Conservation (phyloP, 306 rosid genomes). For the Boehmeria nivea region DNA sequence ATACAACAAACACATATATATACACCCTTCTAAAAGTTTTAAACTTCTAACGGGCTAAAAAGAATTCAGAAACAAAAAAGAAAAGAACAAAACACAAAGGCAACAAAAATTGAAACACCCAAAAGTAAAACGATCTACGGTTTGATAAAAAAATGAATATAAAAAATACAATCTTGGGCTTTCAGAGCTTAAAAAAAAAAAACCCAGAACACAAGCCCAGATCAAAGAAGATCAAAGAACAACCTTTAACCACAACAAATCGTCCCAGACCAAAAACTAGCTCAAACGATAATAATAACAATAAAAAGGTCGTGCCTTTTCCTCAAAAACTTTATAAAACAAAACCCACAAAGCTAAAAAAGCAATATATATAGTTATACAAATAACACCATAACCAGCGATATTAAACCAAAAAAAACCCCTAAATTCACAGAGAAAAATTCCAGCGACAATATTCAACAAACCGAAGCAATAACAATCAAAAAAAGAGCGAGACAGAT, state of each 20-base stretch:
- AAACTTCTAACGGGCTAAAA: no score
- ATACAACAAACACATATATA: no score
- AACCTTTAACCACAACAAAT: neutral
- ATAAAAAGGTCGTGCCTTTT: neutral
- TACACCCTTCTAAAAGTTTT: no score
- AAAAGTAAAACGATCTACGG: no score
- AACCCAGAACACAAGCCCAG: slow-evolving; percentile 26
- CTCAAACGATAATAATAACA: no score
- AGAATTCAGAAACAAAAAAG: no score
- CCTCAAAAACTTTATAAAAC: neutral
- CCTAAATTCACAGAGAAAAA: neutral
- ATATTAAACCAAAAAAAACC: neutral
- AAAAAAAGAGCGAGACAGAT: neutral
- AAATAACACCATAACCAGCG: no score
- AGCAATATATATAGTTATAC: no score
- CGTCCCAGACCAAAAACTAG: neutral
- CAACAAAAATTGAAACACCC: no score
- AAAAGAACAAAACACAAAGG: no score
- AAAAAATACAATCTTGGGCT: slow-evolving; percentile 13
- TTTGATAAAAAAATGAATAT: neutral
- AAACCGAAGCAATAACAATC: neutral
- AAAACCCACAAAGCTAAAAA: neutral
- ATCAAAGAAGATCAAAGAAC: slow-evolving; percentile 8
- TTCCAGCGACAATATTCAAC: neutral
- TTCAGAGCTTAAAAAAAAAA: neutral